Percentiles rank a stretch among this genome's conserved stretches.
phyloP scores from a whole-genome alignment of 352 stramenopile species.

The Phytopythium vexans region DNA sequence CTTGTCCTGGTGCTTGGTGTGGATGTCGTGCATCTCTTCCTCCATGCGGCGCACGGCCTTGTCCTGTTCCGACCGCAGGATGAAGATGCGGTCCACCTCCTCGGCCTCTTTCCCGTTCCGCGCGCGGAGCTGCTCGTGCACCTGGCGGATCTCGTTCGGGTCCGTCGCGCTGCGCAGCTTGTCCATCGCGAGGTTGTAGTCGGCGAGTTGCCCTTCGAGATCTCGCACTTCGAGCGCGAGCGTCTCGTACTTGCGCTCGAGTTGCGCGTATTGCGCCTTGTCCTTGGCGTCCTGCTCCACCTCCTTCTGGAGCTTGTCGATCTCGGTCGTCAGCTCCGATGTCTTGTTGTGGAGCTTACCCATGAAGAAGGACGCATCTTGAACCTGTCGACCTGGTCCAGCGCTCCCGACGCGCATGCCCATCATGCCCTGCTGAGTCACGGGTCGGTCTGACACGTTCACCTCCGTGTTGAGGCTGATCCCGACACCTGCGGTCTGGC shows the following conservation, averaged over 20 bases:
- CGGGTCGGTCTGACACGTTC: conserved; percentile 87
- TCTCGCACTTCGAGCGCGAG: conserved; percentile 68
- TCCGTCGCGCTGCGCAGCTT: conserved; percentile 80
- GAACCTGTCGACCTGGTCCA: conserved; percentile 72
- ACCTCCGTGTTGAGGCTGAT: conserved; percentile 89
- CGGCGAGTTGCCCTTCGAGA: conserved; percentile 89
- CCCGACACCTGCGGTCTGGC: conserved; percentile 63
- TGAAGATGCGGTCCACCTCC: conserved; percentile 88
- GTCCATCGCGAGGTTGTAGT: conserved; percentile 94
- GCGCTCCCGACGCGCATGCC: conserved; percentile 80
- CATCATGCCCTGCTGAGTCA: conserved; percentile 92
- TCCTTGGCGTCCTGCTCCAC: conserved; percentile 85
- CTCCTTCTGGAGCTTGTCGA: conserved; percentile 77
- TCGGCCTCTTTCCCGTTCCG: conserved; percentile 84
- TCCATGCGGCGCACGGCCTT: conserved; percentile 63
- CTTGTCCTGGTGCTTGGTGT: conserved; percentile 78
- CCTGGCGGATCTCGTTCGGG: conserved; percentile 60
- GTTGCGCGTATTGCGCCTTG: conserved; percentile 87
- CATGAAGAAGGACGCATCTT: conserved; percentile 90
- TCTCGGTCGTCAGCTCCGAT: conserved; percentile 80
- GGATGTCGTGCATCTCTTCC: conserved; percentile 73
- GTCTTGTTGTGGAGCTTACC: conserved; percentile 90
- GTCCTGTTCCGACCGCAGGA: conserved; percentile 86
- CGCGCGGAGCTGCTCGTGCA: conserved; percentile 61
- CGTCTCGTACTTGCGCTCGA: conserved; percentile 76